Evolutionary conservation across 352 stramenopile species (phyloP), one percentile per base, ranked within the genome.

Genomic region (Pythium vanterpoolii): DNA sequence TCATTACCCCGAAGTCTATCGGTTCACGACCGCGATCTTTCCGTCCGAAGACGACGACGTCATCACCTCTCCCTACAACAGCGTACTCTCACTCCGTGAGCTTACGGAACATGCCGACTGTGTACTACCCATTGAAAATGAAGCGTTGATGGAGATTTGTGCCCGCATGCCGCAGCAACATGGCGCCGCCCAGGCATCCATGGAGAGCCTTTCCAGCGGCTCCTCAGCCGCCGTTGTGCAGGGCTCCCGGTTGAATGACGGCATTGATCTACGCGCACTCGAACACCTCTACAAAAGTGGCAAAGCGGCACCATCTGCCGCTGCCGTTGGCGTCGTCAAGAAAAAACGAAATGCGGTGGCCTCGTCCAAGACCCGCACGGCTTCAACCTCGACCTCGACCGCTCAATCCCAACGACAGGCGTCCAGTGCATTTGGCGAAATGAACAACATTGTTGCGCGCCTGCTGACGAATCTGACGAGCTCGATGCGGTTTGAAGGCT

Each of bases 381-480:
- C 46, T 5, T 46, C 44, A 9, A 46, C 38, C n/a, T n/a, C n/a
- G 16, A 54, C 42, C 0, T 45, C 36, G 6, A n/a, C n/a, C n/a
- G n/a, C n/a, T n/a, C n/a, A n/a, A n/a, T n/a, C n/a, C n/a, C 40
- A 43, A 69, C 71, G 43, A 57, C 51, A 56, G 33, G 68, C 55
- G 6, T 55, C 58, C 14, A 82, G 69, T 31, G 98, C 97, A 9
- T 99, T 99, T 73, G 98, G 84, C 19, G 98, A 99, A 72, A 97
- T 99, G 72, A 99, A 99, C 83, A 86, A 96, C 56, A 91, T 99
- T 36, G 97, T 99, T 61, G 96, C 97, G 16, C 89, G 98, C 53
- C 80, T 99, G 14, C 90, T 99, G 61, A 99, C 92, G 28, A 98
- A 97, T n/a, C 72, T 99, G 50, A 99, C 97, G n/a, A 97, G 96